A percentile compares a stretch with the other conserved stretches of the same genome.
Conservation (phyloP, 2,329 filamentous ascomycete species). For the Metarhizium guizhouense region DNA sequence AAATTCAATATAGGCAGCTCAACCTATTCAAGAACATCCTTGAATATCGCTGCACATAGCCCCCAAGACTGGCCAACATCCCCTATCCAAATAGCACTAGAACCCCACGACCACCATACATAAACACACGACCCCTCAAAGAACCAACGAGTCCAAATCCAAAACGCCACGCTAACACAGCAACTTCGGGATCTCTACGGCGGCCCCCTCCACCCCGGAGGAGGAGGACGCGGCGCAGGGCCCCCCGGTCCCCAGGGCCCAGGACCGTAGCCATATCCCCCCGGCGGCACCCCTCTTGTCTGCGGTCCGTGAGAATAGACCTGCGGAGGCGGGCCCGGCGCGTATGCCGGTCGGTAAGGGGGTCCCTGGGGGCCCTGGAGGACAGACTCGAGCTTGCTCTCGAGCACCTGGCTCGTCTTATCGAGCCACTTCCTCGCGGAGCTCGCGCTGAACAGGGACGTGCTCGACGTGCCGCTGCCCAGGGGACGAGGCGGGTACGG, state of each 20-base stretch:
- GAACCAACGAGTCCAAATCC: too few species aligned
- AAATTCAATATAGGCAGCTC: too few species aligned
- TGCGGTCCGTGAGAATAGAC: background rate
- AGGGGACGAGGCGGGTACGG: conserved; percentile 9
- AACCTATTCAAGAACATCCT: too few species aligned
- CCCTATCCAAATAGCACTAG: too few species aligned
- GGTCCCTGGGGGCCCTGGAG: conserved; percentile 13
- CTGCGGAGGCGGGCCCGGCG: conserved; percentile 1
- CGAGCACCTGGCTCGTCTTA: conserved; percentile 25
- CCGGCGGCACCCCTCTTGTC: background rate
- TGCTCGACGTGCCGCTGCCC: conserved; percentile 9
- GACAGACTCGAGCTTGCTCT: conserved; percentile 23
- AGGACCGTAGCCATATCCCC: background rate
- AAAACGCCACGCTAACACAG: background rate
- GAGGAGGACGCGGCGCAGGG: background rate
- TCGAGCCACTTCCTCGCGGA: conserved; percentile 26
- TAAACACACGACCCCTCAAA: too few species aligned
- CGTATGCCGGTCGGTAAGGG: conserved; percentile 6
- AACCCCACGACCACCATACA: too few species aligned
- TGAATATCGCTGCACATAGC: too few species aligned
- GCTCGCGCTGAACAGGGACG: conserved; percentile 21
- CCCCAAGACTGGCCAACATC: too few species aligned
- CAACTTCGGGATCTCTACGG: background rate
- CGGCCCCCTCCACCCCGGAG: background rate
- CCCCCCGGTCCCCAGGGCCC: background rate